phyloP scores from a whole-genome alignment of 768 basidiomycete genomes.

The Russula abietina region DNA sequence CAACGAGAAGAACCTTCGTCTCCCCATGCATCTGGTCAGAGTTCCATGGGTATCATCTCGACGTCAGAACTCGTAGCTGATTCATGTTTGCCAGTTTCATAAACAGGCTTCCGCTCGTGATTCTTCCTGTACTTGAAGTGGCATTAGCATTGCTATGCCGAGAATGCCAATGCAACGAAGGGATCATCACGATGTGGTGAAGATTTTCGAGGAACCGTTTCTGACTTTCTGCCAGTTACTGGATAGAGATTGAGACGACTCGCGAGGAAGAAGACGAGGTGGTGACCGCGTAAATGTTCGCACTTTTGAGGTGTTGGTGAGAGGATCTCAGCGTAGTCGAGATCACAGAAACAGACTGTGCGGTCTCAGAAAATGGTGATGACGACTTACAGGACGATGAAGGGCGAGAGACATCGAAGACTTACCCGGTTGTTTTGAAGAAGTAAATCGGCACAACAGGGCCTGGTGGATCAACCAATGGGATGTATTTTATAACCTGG shows the following conservation, averaged over 20 bases:
- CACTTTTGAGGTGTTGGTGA: constrained; percentile 70
- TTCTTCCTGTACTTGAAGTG: neutral
- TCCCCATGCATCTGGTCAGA: neutral
- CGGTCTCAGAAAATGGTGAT: constrained; percentile 92
- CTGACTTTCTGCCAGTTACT: too few species aligned
- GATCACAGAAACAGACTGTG: constrained; percentile 86
- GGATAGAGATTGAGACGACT: constrained; percentile 50
- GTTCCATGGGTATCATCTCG: neutral
- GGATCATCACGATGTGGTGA: neutral
- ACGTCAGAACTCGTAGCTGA: neutral
- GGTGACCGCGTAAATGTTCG: constrained; percentile 77
- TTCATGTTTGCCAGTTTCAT: neutral
- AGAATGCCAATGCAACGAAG: neutral
- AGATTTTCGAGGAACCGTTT: neutral
- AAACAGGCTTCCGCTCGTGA: neutral
- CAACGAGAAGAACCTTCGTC: neutral
- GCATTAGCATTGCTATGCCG: neutral
- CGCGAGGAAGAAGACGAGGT: constrained; percentile 92
- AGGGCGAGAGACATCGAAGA: neutral
- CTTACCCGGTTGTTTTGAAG: too few species aligned
- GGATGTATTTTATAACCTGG: too few species aligned
- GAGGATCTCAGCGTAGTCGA: constrained; percentile 55
- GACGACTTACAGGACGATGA: constrained; percentile 47
- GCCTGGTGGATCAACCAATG: too few species aligned
- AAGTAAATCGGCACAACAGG: too few species aligned